Percentiles rank a stretch among this genome's conserved stretches.
Evolutionary conservation across 331 rosid genomes (phyloP).

Genomic region (Malus hybrid): DNA sequence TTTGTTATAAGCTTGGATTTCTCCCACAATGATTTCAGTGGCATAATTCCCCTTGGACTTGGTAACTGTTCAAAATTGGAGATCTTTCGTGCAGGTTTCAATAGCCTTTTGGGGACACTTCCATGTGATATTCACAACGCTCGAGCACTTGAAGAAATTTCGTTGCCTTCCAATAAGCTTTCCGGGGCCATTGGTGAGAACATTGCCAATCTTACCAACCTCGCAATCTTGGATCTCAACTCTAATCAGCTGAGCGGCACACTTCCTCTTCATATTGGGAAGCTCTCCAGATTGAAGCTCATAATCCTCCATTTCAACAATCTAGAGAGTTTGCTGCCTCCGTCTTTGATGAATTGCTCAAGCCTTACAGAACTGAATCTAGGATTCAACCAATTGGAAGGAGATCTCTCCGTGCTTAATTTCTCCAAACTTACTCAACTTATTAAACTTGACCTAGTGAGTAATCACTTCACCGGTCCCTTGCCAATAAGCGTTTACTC

Average conservation of each 20-base stretch:
- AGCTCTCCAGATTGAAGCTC: neutral
- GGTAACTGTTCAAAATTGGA: neutral
- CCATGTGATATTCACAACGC: neutral
- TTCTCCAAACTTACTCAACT: neutral
- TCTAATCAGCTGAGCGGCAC: neutral
- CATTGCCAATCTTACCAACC: neutral
- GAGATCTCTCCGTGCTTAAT: neutral
- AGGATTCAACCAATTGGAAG: neutral
- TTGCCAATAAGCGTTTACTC: neutral
- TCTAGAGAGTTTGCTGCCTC: neutral
- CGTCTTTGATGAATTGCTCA: neutral
- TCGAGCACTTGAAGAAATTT: neutral
- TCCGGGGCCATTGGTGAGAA: neutral
- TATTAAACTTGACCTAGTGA: neutral
- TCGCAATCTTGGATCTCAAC: neutral
- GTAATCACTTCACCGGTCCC: neutral
- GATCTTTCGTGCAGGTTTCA: neutral
- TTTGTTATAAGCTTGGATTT: no score
- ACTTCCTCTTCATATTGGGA: neutral
- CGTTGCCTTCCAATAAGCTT: neutral
- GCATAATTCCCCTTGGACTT: neutral
- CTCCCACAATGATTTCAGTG: neutral
- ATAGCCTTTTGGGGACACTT: neutral
- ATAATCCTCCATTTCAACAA: neutral
- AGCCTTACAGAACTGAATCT: neutral